Evolutionary conservation across 495 filamentous ascomycete species (phyloP), one percentile per base, ranked within the genome.

Genomic region (Neurospora hispaniola): DNA sequence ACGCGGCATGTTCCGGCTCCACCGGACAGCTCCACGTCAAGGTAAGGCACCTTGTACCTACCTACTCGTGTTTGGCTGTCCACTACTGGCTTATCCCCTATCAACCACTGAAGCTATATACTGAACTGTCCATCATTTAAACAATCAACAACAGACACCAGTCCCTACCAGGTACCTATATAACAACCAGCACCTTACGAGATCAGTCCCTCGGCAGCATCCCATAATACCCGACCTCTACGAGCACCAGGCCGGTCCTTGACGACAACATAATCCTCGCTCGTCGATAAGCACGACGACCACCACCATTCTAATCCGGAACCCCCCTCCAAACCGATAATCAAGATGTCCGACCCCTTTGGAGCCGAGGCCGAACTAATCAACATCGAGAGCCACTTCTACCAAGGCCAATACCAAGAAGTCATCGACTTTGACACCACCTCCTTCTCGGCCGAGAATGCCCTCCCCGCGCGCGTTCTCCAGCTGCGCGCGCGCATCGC

Each of bases 311-410:
- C 42, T 69, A 71, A 54, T 54, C 48, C 46, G 1, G 35, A 46
- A 46, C 7, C 0, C 46, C 46, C 46, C 10, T 38, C 48, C 10
- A 54, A 54, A 14, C 20, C 73, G 73, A 71, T 74, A 74, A 71
- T 73, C 74, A 86, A 76, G 69, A 96, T 96, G 93, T 62, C 54
- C 54, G 96, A 99, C 86, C 96, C 95, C 73, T 99, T 95, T 80
- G 96, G 93, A 27, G 88, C 92, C 76, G 96, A 98, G 85, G 94
- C 93, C 85, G 96, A 99, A 84, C 89, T 99, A 76, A 89, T 97
- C 81, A 97, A 94, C 86, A 90, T 98, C 80, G 93, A 96, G 88
- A 97, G 91, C 84, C 88, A 92, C 85, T 98, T 97, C 88, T 92
- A 96, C 86, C 92, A 94, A 80, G 93, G 92, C 79, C 93, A 95